Base-by-base conservation (phyloP, 768 basidiomycete genomes). In the Calvatia gigantea region DNA sequence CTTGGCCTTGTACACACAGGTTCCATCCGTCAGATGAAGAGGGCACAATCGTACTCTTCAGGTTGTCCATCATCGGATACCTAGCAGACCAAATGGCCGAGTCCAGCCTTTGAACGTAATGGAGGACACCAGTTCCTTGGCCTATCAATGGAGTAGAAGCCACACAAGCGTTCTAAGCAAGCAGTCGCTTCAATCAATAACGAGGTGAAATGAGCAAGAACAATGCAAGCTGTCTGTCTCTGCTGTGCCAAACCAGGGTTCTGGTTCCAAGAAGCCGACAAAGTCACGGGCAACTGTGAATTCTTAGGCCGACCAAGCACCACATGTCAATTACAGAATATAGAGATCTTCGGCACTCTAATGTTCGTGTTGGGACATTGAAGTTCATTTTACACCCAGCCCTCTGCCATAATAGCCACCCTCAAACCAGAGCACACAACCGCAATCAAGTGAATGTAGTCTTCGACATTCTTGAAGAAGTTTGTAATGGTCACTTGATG, bases 381-480 rank as follows among this genome's bases (percentile, higher is more conserved):
- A 38, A 35, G 23, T 45, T 43, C 52, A 54, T 54, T 45, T 44
- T 27, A 35, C 21, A 35, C 29, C 37, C 47, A 53, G 23, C 41
- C 44, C 51, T 53, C 43, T 31, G 17, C 27, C 51, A 53, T 31
- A 25, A 53, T 43, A 6, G 35, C 42, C 15, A 25, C 28, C 15
- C 51, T 42, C 39, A 21, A 53, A 19, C 37, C 51, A 27, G 39
- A 29, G 29, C n/a, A n/a, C n/a, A 33, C 19, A 31, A 23, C 27
- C 31, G 35, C n/a, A n/a, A n/a, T n/a, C n/a, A n/a, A n/a, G n/a
- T n/a, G n/a, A n/a, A n/a, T n/a, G n/a, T n/a, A n/a, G n/a, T n/a
- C n/a, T n/a, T n/a, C n/a, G n/a, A n/a, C n/a, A n/a, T n/a, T n/a
- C n/a, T n/a, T n/a, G n/a, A n/a, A n/a, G n/a, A n/a, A n/a, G n/a